Base-by-base conservation (phyloP, 2,329 filamentous ascomycete genomes). In the Aspergillus tamarii region DNA sequence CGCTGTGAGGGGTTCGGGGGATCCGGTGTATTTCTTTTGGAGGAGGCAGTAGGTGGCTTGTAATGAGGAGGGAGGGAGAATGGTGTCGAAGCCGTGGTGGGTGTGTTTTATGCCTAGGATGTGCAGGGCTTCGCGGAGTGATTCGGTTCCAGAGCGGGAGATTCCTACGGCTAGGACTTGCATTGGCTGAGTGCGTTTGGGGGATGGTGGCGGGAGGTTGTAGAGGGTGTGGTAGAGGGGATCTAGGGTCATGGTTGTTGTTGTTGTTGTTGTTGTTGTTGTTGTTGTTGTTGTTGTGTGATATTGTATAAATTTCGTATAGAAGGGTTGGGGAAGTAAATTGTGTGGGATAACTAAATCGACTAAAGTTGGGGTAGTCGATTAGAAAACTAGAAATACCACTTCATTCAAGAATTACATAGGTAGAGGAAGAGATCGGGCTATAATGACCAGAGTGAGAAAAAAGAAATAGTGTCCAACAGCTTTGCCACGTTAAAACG, bases 81-180 rank as follows among this genome's bases (percentile, higher is more conserved):
- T 56, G 1, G 60, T 52, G 56, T 67, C 62, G 55, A 62, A 66
- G 54, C 66, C 67, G 28, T 64, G 63, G 59, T 72, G 66, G 56
- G 71, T 69, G 52, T 65, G 63, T 26, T 63, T 43, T 64, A 64
- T 68, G 26, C 72, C 71, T 0, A 73, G 63, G 12, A 52, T 61
- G 53, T 67, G 57, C 10, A 75, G 67, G n/a, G 73, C 72, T 14
- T 58, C 57, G 36, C 65, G 65, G 16, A 74, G 64, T 8, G 68
- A 71, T 57, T 72, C 69, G n/a, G 71, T 73, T 12, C 64, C 71
- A 3, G 69, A 69, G 32, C 71, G 67, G 12, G 70, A 66, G n/a
- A 70, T 61, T 12, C 70, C 70, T 3, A 73, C 55, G 39, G 64
- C 66, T 9, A 73, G 63, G 12, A 72, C 56, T 52, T 65, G 61